These are phyloP conservation scores for Ballota nigra DNA, from an alignment of 257 asterid genomes.

Conservation along the genomic window DNA sequence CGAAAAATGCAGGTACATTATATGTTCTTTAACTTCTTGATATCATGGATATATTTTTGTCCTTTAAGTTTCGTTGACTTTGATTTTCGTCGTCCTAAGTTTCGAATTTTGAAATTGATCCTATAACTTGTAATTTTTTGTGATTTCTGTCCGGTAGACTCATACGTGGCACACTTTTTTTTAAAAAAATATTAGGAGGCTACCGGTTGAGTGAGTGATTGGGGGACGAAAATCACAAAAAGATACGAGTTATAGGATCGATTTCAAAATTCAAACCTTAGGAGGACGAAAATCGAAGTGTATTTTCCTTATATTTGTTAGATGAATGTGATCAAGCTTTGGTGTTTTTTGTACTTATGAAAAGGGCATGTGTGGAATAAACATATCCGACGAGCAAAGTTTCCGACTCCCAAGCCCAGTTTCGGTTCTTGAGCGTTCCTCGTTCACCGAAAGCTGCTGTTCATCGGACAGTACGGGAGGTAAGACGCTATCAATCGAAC, in stretches of 20 bases:
- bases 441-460: slow-evolving; percentile 38
- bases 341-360: slow-evolving; percentile 12
- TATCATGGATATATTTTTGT: not conserved
- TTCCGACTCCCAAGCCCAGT: slow-evolving; percentile 52
- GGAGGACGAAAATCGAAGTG: too few relatives aligned
- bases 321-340: not conserved
- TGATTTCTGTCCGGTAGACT: too few relatives aligned
- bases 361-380: slow-evolving; percentile 31
- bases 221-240: too few relatives aligned
- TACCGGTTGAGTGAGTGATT: too few relatives aligned
- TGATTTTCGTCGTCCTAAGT: too few relatives aligned
- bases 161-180: too few relatives aligned
- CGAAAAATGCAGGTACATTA: slow-evolving; percentile 39
- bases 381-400: slow-evolving; percentile 29
- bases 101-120: too few relatives aligned
- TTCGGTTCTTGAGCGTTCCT: slow-evolving; percentile 50
- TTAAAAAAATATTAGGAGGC: too few relatives aligned
- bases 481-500: slow-evolving; percentile 19
- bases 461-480: slow-evolving; percentile 57
- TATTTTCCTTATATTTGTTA: not conserved
- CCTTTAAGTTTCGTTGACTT: too few relatives aligned
- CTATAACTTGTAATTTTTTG: too few relatives aligned
- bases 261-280: too few relatives aligned
- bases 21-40: not conserved
- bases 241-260: too few relatives aligned